Conservation (phyloP, 331 rosid genomes). For the Quercus lobata region DNA sequence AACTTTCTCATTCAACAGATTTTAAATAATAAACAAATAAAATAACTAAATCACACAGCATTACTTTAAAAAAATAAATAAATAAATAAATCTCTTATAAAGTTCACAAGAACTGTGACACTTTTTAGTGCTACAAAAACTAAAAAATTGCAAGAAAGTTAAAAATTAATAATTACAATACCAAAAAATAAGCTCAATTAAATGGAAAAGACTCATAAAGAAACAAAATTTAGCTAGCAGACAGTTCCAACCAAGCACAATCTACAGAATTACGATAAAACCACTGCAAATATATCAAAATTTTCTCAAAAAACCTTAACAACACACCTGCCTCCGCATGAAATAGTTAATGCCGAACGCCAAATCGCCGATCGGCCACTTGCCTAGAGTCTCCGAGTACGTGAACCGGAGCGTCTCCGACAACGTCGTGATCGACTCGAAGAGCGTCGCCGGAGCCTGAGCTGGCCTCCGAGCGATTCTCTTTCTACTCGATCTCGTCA, state of each 20-base stretch:
- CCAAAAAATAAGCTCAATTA: too few relatives aligned
- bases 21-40: too few relatives aligned
- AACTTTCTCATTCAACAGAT: too few relatives aligned
- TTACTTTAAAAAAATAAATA: too few relatives aligned
- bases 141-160: too few relatives aligned
- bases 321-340: conserved; percentile 81
- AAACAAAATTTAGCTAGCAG: background rate
- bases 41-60: too few relatives aligned
- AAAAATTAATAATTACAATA: too few relatives aligned
- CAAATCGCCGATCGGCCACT: conserved; percentile 98
- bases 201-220: too few relatives aligned
- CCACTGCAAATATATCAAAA: background rate
- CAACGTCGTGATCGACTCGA: conserved; percentile 71
- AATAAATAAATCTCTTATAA: too few relatives aligned
- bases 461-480: conserved; percentile 80
- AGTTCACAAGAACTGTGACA: too few relatives aligned
- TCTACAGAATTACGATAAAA: background rate
- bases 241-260: background rate
- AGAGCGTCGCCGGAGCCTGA: conserved; percentile 85
- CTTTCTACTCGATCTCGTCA: conserved; percentile 53
- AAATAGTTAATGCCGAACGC: conserved; percentile 94
- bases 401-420: conserved; percentile 89
- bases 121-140: too few relatives aligned
- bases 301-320: background rate
- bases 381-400: conserved; percentile 83